Evolutionary conservation across 441 rosid genomes (phyloP), one percentile per base, ranked within the genome.

Genomic region (Syzygium syzygioides): DNA sequence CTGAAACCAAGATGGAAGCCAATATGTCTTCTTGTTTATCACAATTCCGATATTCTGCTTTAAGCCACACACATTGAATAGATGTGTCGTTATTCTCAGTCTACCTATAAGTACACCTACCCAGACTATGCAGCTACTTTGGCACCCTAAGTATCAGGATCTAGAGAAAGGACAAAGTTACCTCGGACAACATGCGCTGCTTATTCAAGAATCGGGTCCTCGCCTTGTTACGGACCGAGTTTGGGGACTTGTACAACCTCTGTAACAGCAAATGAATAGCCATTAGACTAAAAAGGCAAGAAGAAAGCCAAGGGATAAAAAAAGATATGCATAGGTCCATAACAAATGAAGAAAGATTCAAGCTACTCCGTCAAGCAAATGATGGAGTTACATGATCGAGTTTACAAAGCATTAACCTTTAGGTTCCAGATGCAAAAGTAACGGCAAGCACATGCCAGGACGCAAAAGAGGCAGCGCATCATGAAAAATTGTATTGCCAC

Each of bases 171-270:
- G 71, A 90, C 25, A 59, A 53, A 86, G 32, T 14, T 88, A 95
- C 99, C 98, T 94, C 89, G 14, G 98, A 91, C 86, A 93, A 89
- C 99, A 95, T 94, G 90, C 99, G 95, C 92, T 97, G 98, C 92
- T 93, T 94, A 92, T 96, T 96, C 91, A 97, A 88, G 87, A 80
- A 92, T 91, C 93, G 97, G 20, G 99, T 97, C 93, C 99, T 94
- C 45, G 99, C 98, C 93, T 98, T 96, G 90, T 93, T 97, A 57
- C 90, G 71, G 25, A 90, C 93, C 11, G 99, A 97, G 91, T 98
- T 96, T 87, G 99, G 96, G 20, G 86, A 90, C 45, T 37, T 91
- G 54, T 79, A 88, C 87, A 90, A 59, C 55, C 91, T 88, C 91
- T 90, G 91, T 34, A 34, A 25, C 87, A 85, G 87, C 54, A 30